Evolutionary conservation across 2,329 filamentous ascomycete genomes (phyloP).

Genomic region (Chaetomiaceae sp.): DNA sequence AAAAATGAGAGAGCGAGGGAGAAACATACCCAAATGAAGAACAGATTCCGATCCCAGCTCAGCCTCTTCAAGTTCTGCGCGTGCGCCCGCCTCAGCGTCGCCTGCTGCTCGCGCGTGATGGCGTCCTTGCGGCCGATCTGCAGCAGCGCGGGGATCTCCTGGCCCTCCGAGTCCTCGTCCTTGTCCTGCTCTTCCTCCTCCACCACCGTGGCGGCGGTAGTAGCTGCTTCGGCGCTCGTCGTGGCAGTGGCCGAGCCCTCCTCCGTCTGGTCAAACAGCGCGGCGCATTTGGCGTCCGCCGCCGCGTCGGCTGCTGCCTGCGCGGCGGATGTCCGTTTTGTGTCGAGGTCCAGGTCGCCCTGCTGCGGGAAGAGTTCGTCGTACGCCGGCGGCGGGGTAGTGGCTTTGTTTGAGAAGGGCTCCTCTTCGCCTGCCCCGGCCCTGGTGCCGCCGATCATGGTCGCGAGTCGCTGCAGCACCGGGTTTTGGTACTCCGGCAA

Average conservation of each 20-base stretch:
- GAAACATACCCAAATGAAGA: slow-evolving; percentile 59
- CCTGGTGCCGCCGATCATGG: slow-evolving; percentile 43
- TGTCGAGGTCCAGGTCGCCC: slow-evolving; percentile 43
- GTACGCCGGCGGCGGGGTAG: slow-evolving; percentile 61
- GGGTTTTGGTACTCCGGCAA: slow-evolving; percentile 71
- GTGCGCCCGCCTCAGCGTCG: slow-evolving; percentile 56
- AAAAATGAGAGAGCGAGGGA: no score
- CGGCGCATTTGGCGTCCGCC: slow-evolving; percentile 53
- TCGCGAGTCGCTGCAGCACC: slow-evolving; percentile 37
- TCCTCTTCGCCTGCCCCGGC: slow-evolving; percentile 42
- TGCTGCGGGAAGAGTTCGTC: slow-evolving; percentile 66
- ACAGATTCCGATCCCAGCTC: slow-evolving; percentile 60
- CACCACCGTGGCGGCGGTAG: no score
- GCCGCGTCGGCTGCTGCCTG: slow-evolving; percentile 54
- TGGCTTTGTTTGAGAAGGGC: slow-evolving; percentile 38
- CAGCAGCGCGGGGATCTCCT: slow-evolving; percentile 40
- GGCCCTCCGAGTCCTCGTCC: slow-evolving; percentile 37
- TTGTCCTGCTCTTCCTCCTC: slow-evolving; percentile 32
- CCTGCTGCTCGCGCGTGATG: slow-evolving; percentile 61
- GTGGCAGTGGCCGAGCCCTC: slow-evolving; percentile 11
- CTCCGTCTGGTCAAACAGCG: slow-evolving; percentile 44
- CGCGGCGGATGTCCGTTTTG: slow-evolving; percentile 54
- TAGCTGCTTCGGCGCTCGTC: slow-evolving; percentile 16
- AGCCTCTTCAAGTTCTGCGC: slow-evolving; percentile 59
- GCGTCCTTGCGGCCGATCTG: slow-evolving; percentile 59